Percentiles rank a stretch among this genome's conserved stretches.
phyloP scores from a whole-genome alignment of 2,329 filamentous ascomycete genomes.

The Sclerotinia spermophila region DNA sequence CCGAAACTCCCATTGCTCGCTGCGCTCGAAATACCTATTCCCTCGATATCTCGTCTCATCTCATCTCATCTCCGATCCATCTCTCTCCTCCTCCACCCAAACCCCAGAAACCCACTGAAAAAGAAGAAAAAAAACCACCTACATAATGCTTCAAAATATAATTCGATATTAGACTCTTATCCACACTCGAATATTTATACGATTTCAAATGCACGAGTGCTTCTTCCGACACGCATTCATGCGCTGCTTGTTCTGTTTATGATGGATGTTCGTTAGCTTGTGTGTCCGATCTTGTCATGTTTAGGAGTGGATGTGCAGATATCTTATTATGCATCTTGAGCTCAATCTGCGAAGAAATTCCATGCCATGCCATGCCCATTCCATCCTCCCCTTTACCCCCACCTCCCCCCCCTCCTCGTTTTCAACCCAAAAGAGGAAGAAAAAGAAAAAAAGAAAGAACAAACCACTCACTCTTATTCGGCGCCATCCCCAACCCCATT shows the following conservation, averaged over 20 bases:
- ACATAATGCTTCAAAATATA: slow-evolving; percentile 96
- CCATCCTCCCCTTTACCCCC: background rate
- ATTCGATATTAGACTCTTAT: slow-evolving; percentile 89
- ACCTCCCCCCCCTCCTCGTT: background rate
- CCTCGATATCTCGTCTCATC: too few species aligned
- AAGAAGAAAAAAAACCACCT: slow-evolving; percentile 42
- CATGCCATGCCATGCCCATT: background rate
- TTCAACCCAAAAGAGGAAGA: background rate
- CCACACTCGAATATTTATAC: slow-evolving; percentile 97
- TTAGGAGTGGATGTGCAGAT: background rate
- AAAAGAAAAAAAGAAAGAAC: background rate
- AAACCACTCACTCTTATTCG: slow-evolving; percentile 33
- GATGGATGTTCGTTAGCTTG: slow-evolving; percentile 16
- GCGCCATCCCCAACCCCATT: slow-evolving; percentile 36
- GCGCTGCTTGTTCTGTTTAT: slow-evolving; percentile 49
- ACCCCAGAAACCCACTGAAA: too few species aligned
- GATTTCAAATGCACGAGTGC: slow-evolving; percentile 85
- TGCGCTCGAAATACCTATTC: background rate
- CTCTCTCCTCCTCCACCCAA: background rate
- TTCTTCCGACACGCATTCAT: slow-evolving; percentile 81
- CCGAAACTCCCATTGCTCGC: background rate
- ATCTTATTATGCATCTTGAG: background rate
- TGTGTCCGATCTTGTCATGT: background rate
- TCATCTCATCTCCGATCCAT: too few species aligned
- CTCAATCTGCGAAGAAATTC: background rate